These are phyloP conservation scores for Catenaria anguillulae DNA, from an alignment of 371 early-diverging fungal species.

Conservation along the genomic window DNA sequence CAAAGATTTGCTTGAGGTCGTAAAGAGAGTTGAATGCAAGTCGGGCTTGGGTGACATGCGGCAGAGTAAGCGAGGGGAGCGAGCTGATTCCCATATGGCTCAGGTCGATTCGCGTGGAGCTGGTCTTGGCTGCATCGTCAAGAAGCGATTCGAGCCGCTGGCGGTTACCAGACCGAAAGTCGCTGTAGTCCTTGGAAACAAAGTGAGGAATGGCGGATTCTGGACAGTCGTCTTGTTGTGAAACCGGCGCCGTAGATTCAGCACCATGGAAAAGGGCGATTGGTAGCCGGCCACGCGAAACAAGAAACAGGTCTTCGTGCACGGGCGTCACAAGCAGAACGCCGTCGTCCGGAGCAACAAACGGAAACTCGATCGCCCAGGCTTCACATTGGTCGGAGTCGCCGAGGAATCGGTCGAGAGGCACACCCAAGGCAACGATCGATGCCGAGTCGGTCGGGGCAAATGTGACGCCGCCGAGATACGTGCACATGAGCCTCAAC, in stretches of 20 bases:
- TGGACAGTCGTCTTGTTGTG: no score
- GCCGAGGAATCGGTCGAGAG: no score
- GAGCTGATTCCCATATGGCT: background rate
- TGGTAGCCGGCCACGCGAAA: background rate
- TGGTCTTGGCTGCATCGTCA: background rate
- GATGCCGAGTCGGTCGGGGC: no score
- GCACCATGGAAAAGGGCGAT: background rate
- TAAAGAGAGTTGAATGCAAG: background rate
- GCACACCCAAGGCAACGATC: no score
- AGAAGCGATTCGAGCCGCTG: background rate
- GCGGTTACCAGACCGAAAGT: background rate
- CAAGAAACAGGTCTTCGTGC: background rate
- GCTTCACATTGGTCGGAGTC: background rate
- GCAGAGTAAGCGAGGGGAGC: background rate
- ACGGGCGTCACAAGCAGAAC: background rate
- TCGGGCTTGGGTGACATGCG: background rate
- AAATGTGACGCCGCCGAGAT: no score
- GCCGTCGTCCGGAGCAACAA: background rate
- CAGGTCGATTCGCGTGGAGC: background rate
- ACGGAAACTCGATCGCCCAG: background rate
- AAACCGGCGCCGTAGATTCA: background rate
- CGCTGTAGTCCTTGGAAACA: background rate
- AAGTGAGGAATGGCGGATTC: background rate
- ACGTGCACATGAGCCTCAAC: no score
- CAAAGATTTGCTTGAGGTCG: background rate